Base-by-base conservation (phyloP, 2,329 filamentous ascomycete genomes). In the Didymella keratinophila region DNA sequence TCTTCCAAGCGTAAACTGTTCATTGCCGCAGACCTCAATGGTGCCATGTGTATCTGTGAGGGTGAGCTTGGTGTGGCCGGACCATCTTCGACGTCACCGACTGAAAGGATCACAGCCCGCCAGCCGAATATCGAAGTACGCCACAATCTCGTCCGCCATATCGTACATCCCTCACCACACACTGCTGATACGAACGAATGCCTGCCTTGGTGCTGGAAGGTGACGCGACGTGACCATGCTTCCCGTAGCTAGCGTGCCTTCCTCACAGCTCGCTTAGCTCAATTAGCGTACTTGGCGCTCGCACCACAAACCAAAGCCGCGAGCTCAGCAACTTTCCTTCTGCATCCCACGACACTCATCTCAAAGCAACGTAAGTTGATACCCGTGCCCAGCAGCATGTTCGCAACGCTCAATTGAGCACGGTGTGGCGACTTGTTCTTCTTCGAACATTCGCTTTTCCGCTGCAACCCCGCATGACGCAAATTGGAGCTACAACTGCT, bases 291-390 rank as follows among this genome's bases (percentile, higher is more conserved):
- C 41, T 39, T 39, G 36, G 36, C 36, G 18, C 16, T 18, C 56
- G 32, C 56, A 44, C 41, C 56, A 43, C 56, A 48, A 61, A 54
- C 60, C 49, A 55, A 60, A 65, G 61, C 66, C 65, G 52, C 53
- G 58, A 57, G 46, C 56, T 43, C 37, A 41, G 36, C 32, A 52
- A 48, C 68, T 69, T 71, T 67, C 69, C 65, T 71, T 67, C 71
- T 74, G 67, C 74, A 77, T 67, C 75, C 70, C 67, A 74, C 75
- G 71, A 75, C 73, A 75, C 74, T 78, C 72, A 78, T 78, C 76
- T 78, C 73, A 76, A 72, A 78, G 73, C 74, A 70, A 76, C 63
- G 76, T 78, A 77, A 75, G 77, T 76, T 61, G 41, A 60, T 41
- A 45, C 36, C 39, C 11, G 50, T 21, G 34, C 55, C 46, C 44